Conservation (phyloP, 495 filamentous ascomycete genomes). For the Amorphotheca resinae region DNA sequence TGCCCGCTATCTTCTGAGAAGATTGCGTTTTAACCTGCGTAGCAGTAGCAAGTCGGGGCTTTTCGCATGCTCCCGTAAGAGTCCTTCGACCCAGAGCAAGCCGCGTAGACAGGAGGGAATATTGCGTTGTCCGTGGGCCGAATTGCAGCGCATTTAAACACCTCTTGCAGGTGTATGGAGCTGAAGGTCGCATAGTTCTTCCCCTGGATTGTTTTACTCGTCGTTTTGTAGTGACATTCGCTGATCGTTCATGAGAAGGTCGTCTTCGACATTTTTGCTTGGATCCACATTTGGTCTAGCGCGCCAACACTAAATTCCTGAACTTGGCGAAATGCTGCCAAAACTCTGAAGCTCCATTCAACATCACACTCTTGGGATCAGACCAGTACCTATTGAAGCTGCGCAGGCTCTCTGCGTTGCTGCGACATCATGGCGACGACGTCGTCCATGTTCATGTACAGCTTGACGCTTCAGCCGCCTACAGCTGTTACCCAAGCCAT, state of each 20-base stretch:
- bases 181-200: slow-evolving; percentile 10
- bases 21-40: background rate
- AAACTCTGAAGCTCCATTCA: slow-evolving; percentile 8
- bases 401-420: slow-evolving; percentile 41
- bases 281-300: background rate
- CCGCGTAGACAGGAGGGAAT: slow-evolving; percentile 1
- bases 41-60: background rate
- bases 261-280: background rate
- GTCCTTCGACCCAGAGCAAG: slow-evolving; percentile 3
- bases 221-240: background rate
- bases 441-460: slow-evolving; percentile 96
- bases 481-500: slow-evolving; percentile 82
- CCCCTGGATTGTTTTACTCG: background rate
- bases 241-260: background rate
- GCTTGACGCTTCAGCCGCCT: slow-evolving; percentile 82
- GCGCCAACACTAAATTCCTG: slow-evolving; percentile 1
- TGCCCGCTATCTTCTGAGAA: slow-evolving; percentile 4
- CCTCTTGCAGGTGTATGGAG: slow-evolving; percentile 18
- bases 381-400: slow-evolving; percentile 19
- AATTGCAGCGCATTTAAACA: slow-evolving; percentile 16
- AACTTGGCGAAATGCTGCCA: slow-evolving; percentile 1
- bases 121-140: background rate
- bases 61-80: background rate
- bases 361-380: background rate
- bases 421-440: slow-evolving; percentile 78